These are phyloP conservation scores for Lactarius hatsudake DNA, from an alignment of 768 basidiomycete genomes.

Conservation along the genomic window DNA sequence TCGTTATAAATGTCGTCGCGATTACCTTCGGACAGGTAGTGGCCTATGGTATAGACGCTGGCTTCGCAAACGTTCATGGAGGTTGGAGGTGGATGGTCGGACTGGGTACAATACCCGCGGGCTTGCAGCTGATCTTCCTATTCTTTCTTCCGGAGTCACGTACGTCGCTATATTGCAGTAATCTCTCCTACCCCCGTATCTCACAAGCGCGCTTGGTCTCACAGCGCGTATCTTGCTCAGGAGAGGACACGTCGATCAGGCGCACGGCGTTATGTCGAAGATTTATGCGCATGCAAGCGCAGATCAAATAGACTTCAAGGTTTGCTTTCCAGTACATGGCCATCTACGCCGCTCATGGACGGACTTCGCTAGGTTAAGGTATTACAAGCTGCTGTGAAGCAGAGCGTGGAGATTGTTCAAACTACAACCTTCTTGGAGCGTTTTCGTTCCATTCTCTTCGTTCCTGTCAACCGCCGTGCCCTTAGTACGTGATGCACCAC, in stretches of 20 bases:
- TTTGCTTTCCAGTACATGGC: constrained; percentile 26
- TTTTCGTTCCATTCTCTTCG: constrained; percentile 47
- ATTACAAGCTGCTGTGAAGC: constrained; percentile 56
- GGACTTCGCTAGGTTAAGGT: constrained; percentile 46
- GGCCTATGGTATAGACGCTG: constrained; percentile 71
- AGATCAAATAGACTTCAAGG: constrained; percentile 59
- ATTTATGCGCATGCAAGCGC: constrained; percentile 64
- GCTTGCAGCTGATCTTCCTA: constrained; percentile 56
- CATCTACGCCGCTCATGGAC: not conserved
- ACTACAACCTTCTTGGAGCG: constrained; percentile 56
- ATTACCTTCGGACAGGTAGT: constrained; percentile 81
- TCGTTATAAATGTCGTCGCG: constrained; percentile 78
- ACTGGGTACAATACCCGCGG: constrained; percentile 67
- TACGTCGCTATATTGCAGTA: constrained; percentile 38
- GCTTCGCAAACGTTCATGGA: constrained; percentile 51
- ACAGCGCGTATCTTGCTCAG: constrained; percentile 67
- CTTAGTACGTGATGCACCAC: constrained; percentile 48
- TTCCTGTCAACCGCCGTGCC: constrained; percentile 64
- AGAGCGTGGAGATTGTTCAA: constrained; percentile 59
- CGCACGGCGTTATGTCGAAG: constrained; percentile 54
- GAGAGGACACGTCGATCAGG: constrained; percentile 48
- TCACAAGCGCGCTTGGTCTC: not conserved
- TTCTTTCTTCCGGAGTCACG: constrained; percentile 77
- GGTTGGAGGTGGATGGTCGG: constrained; percentile 90
- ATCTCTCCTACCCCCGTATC: not conserved